Conservation (phyloP, 345 rosid species). For the Clausena lansium region DNA sequence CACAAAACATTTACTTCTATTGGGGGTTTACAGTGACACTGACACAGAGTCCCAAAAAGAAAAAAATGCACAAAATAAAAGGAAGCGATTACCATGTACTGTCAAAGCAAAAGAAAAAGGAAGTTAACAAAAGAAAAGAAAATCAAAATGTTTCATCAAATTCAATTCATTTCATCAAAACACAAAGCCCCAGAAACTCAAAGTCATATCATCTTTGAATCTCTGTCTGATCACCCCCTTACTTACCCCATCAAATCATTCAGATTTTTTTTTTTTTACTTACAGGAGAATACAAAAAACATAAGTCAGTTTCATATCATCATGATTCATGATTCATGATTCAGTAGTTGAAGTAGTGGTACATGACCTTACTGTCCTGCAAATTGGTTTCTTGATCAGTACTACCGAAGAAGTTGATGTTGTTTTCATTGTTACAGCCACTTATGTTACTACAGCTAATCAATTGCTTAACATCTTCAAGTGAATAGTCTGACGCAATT, state of each 20-base stretch:
- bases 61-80: slow-evolving; percentile 17
- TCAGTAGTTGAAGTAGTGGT: slow-evolving; percentile 48
- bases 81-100: slow-evolving; percentile 34
- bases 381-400: slow-evolving; percentile 59
- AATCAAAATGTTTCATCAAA: background rate
- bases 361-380: slow-evolving; percentile 45
- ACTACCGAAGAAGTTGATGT: slow-evolving; percentile 17
- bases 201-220: slow-evolving; percentile 21
- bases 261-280: slow-evolving; percentile 40
- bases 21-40: slow-evolving; percentile 9
- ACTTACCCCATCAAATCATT: slow-evolving; percentile 78
- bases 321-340: slow-evolving; percentile 8
- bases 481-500: slow-evolving; percentile 32
- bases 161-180: slow-evolving; percentile 25
- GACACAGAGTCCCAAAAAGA: slow-evolving; percentile 15
- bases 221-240: slow-evolving; percentile 10
- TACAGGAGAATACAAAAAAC: slow-evolving; percentile 9
- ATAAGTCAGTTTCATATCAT: slow-evolving; percentile 31
- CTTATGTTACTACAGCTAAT: slow-evolving; percentile 35
- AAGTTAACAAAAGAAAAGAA: slow-evolving; percentile 8
- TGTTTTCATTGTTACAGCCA: slow-evolving; percentile 17
- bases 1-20: slow-evolving; percentile 13
- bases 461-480: slow-evolving; percentile 68
- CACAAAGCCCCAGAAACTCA: slow-evolving; percentile 36
- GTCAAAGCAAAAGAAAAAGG: slow-evolving; percentile 31